Conservation (phyloP, 345 rosid species). For the Euphorbia lathyris region DNA sequence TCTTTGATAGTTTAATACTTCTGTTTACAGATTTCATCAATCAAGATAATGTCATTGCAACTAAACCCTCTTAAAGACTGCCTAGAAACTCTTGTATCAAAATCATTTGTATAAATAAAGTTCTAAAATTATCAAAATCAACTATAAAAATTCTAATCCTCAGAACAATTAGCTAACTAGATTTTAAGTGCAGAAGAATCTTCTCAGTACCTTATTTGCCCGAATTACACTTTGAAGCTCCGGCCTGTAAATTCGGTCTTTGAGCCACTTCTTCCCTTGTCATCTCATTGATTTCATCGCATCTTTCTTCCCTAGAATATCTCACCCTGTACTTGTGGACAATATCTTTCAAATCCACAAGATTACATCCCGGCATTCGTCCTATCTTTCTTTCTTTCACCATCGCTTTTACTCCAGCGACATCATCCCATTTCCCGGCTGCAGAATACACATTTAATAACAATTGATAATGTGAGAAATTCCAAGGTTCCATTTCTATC, state of each 20-base stretch:
- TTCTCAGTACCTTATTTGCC: not conserved
- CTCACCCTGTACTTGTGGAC: constrained; percentile 42
- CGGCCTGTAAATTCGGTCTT: not conserved
- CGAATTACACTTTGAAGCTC: not conserved
- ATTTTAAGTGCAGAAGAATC: not conserved
- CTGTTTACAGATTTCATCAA: not conserved
- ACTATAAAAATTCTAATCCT: too few species aligned
- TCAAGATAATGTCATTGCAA: not conserved
- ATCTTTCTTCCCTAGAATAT: constrained; percentile 15
- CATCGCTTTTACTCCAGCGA: constrained; percentile 42
- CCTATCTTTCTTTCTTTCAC: constrained; percentile 42
- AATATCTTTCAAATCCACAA: constrained; percentile 58
- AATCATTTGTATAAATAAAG: not conserved
- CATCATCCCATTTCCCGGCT: constrained; percentile 56
- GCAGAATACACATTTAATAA: constrained; percentile 56
- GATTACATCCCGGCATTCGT: constrained; percentile 52
- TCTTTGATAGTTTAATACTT: not conserved
- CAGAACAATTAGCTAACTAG: not conserved
- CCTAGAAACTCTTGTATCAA: not conserved
- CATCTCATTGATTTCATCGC: constrained; percentile 9
- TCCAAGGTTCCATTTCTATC: constrained; percentile 49
- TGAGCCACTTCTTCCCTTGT: not conserved
- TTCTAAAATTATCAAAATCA: constrained; percentile 3
- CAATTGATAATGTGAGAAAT: constrained; percentile 50
- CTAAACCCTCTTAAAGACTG: not conserved